A percentile compares a stretch with the other conserved stretches of the same genome.
Conservation (phyloP, 2,329 filamentous ascomycete genomes). For the Coniosporium uncinatum region DNA sequence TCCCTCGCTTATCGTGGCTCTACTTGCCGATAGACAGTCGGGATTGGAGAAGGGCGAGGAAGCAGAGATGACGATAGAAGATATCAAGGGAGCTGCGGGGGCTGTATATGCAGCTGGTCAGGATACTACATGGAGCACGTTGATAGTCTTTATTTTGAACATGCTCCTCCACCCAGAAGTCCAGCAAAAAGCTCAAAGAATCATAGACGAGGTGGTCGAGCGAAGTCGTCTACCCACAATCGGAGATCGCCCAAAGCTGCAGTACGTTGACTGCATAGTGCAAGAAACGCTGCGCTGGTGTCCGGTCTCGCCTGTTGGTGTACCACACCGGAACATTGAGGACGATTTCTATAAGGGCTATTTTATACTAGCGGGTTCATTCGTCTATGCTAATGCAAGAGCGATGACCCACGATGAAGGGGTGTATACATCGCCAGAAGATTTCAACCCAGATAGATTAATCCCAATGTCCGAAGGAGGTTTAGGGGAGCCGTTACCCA, state of each 20-base stretch:
- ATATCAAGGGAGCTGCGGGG: conserved; percentile 33
- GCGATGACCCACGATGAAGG: conserved; percentile 31
- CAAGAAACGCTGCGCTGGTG: conserved; percentile 37
- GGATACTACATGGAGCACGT: conserved; percentile 35
- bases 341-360: conserved; percentile 28
- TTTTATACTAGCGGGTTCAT: conserved; percentile 31
- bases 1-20: conserved; percentile 32
- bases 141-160: conserved; percentile 41
- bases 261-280: conserved; percentile 23
- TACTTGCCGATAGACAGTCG: conserved; percentile 30
- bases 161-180: conserved; percentile 43
- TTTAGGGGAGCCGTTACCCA: conserved; percentile 25
- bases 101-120: conserved; percentile 35
- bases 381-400: conserved; percentile 30
- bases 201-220: conserved; percentile 43
- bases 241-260: conserved; percentile 35
- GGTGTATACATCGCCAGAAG: conserved; percentile 25
- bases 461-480: no score
- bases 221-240: conserved; percentile 37
- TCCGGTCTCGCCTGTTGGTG: conserved; percentile 19
- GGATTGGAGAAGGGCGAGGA: conserved; percentile 3
- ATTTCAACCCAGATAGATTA: conserved; percentile 38
- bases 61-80: conserved; percentile 5
- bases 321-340: conserved; percentile 20
- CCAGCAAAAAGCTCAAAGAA: conserved; percentile 38